Conservation (phyloP, 805 yeast species). For the Monosporozyma solicola region DNA sequence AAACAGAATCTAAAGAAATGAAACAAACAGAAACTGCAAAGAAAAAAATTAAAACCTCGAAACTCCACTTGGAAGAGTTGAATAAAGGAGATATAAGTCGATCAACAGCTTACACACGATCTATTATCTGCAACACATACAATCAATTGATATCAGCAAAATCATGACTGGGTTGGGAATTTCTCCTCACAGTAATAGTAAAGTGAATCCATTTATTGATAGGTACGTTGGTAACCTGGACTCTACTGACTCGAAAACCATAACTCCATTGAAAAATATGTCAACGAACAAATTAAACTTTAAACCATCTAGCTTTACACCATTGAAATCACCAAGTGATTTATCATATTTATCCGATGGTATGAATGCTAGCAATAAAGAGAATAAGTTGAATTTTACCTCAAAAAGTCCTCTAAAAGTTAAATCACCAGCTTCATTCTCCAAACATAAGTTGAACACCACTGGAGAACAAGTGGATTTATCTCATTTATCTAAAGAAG, state of each 20-base stretch:
- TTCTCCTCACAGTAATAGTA: background rate
- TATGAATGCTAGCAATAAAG: background rate
- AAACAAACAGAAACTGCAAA: background rate
- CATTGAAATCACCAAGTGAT: background rate
- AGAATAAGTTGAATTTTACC: background rate
- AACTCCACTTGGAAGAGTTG: background rate
- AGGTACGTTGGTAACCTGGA: constrained; percentile 23
- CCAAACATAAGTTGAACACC: background rate
- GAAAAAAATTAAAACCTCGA: background rate
- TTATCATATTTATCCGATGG: background rate
- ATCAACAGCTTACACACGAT: background rate
- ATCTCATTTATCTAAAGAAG: constrained; percentile 9
- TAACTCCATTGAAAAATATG: constrained; percentile 11
- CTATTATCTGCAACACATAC: background rate
- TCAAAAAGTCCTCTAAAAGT: background rate
- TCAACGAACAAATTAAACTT: constrained; percentile 15
- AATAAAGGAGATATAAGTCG: background rate
- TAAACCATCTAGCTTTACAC: background rate
- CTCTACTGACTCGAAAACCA: background rate
- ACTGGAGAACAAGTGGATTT: constrained; percentile 1
- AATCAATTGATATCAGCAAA: background rate
- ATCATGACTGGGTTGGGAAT: background rate
- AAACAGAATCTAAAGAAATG: background rate
- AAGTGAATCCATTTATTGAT: constrained; percentile 16
- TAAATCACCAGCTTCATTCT: background rate